A percentile compares a stretch with the other conserved stretches of the same genome.
Evolutionary conservation across 2,329 filamentous ascomycete species (phyloP).

Genomic region (Trichoderma simmonsii): DNA sequence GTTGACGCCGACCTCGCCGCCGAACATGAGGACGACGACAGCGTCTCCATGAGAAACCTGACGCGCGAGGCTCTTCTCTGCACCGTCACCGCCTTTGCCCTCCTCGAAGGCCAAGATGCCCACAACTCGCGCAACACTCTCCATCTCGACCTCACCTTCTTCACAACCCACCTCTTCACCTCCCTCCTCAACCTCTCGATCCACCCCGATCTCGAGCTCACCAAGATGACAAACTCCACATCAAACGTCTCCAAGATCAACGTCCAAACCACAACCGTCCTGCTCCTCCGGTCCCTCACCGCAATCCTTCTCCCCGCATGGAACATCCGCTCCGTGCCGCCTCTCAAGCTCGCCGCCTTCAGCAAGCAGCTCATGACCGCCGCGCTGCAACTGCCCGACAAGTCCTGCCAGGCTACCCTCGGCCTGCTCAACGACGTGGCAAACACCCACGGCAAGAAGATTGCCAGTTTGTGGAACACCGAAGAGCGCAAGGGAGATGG

Average conservation of each 20-base stretch:
- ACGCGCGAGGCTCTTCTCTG: constrained; percentile 88
- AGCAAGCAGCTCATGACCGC: constrained; percentile 84
- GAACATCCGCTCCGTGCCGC: constrained; percentile 71
- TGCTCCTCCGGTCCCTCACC: constrained; percentile 82
- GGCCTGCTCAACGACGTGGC: constrained; percentile 74
- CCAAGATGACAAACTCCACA: constrained; percentile 42
- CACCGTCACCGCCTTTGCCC: constrained; percentile 93
- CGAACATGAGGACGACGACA: constrained; percentile 38
- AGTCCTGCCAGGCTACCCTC: constrained; percentile 76
- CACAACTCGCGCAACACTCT: constrained; percentile 77
- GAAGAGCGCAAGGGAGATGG: constrained; percentile 93
- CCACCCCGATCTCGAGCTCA: constrained; percentile 82
- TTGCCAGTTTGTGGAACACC: constrained; percentile 86
- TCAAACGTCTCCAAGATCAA: constrained; percentile 68
- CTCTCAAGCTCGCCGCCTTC: constrained; percentile 84
- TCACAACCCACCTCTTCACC: constrained; percentile 89
- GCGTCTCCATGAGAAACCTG: constrained; percentile 57
- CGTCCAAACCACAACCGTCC: constrained; percentile 88
- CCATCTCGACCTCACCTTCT: constrained; percentile 90
- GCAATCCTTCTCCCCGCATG: constrained; percentile 74
- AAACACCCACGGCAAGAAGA: constrained; percentile 76
- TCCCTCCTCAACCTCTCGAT: constrained; percentile 75
- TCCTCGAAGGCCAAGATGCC: constrained; percentile 90
- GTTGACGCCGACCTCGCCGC: constrained; percentile 34
- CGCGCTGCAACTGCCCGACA: constrained; percentile 84